Conservation (phyloP, 495 filamentous ascomycete genomes). For the Zalerion maritima region DNA sequence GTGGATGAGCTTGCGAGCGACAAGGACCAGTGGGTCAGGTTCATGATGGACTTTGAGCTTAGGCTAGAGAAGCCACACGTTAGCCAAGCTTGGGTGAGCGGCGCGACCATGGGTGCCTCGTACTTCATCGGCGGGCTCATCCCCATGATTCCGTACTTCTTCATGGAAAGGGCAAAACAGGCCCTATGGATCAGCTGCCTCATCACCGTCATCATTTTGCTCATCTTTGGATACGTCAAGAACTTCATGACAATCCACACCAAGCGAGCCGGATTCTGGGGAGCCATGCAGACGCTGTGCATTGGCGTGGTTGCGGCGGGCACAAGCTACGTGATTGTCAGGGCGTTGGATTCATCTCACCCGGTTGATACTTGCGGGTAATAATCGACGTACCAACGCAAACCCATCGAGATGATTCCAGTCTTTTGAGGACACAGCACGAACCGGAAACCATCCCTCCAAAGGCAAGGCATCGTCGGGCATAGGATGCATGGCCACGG, state of each 20-base stretch:
- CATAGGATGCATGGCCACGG: too few species aligned
- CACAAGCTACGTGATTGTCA: conserved; percentile 29
- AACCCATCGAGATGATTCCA: too few species aligned
- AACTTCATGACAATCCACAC: conserved; percentile 25
- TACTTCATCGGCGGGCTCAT: conserved; percentile 43
- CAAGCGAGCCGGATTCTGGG: conserved; percentile 21
- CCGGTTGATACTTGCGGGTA: too few species aligned
- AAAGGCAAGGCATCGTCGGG: too few species aligned
- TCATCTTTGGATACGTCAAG: conserved; percentile 40
- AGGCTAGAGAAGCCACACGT: conserved; percentile 28
- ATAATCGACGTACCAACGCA: too few species aligned
- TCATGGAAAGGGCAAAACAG: conserved; percentile 22
- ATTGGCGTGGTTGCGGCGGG: conserved; percentile 28
- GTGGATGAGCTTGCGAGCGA: conserved; percentile 25
- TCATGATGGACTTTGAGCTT: conserved; percentile 42
- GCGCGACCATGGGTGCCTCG: conserved; percentile 33
- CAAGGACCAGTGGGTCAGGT: conserved; percentile 30
- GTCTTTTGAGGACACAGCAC: too few species aligned
- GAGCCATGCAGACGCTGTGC: conserved; percentile 26
- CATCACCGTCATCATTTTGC: conserved; percentile 34
- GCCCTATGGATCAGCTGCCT: conserved; percentile 35
- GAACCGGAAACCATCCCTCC: too few species aligned
- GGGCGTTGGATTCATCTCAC: conserved; percentile 13
- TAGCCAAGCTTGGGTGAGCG: conserved; percentile 30
- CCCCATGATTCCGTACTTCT: conserved; percentile 44